Percentiles rank a stretch among this genome's conserved stretches.
Conservation (phyloP, 495 filamentous ascomycete species). For the Aspergillus coremiiformis region DNA sequence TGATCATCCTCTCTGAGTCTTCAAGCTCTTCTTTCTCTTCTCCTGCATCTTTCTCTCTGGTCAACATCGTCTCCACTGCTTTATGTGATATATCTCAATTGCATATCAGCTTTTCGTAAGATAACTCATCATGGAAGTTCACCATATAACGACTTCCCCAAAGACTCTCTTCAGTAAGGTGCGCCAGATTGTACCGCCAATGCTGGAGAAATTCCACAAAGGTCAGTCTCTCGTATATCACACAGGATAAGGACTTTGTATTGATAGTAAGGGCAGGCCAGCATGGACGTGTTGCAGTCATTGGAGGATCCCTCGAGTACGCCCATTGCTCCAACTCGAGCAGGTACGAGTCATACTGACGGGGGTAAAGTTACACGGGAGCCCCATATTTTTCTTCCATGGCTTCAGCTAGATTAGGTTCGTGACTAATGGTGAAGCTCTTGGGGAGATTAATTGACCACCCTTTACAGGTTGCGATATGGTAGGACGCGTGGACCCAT, state of each 20-base stretch:
- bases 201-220: constrained; percentile 97
- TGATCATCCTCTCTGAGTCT: no score
- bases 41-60: constrained; percentile 7
- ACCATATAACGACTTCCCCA: constrained; percentile 50
- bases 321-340: constrained; percentile 6
- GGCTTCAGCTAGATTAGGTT: constrained; percentile 77
- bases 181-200: constrained; percentile 85
- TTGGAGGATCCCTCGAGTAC: constrained; percentile 85
- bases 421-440: not conserved
- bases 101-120: not conserved
- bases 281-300: constrained; percentile 84
- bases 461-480: constrained; percentile 61
- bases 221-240: constrained; percentile 45
- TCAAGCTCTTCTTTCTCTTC: constrained; percentile 1
- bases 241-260: constrained; percentile 5
- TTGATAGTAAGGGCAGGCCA: constrained; percentile 54
- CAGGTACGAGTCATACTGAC: constrained; percentile 12
- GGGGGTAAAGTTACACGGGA: constrained; percentile 66
- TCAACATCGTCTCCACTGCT: not conserved
- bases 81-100: not conserved
- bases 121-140: constrained; percentile 28
- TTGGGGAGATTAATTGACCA: not conserved
- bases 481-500: constrained; percentile 36
- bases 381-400: constrained; percentile 98
- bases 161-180: constrained; percentile 73